Evolutionary conservation across 2,329 filamentous ascomycete genomes (phyloP).

Genomic region (Alternaria triticimaculans): DNA sequence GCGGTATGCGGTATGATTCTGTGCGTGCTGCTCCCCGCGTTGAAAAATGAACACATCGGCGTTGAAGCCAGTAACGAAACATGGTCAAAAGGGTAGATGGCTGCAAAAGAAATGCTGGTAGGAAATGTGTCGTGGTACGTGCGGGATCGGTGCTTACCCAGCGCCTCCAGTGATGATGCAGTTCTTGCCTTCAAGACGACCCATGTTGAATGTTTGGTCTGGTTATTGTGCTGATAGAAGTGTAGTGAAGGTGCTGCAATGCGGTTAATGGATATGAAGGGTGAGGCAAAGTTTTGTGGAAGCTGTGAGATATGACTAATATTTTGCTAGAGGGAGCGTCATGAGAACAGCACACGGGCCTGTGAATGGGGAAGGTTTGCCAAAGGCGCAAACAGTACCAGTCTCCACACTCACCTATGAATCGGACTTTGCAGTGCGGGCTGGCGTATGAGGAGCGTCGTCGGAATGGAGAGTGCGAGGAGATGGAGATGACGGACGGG

Average conservation of each 20-base stretch:
- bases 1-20: background rate
- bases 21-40: background rate
- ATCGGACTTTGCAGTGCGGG: conserved; percentile 6
- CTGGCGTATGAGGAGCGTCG: conserved; percentile 2
- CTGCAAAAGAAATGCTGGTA: background rate
- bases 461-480: conserved; percentile 6
- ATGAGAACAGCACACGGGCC: conserved; percentile 14
- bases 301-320: conserved; percentile 41
- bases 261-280: conserved; percentile 17
- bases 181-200: conserved; percentile 69
- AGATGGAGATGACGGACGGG: conserved; percentile 17
- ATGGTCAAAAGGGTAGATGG: background rate
- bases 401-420: conserved; percentile 15
- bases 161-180: conserved; percentile 83
- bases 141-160: conserved; percentile 65
- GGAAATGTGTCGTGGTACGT: background rate
- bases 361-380: conserved; percentile 24
- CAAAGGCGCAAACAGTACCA: conserved; percentile 5
- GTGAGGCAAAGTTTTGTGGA: conserved; percentile 30
- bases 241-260: conserved; percentile 8
- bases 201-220: conserved; percentile 46
- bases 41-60: background rate
- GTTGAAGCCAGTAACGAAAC: background rate
- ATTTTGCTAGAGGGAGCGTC: conserved; percentile 25
- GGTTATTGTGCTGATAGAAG: conserved; percentile 2